Evolutionary conservation across 306 rosid genomes (phyloP), one percentile per base, ranked within the genome.

Genomic region (Casuarina glauca): DNA sequence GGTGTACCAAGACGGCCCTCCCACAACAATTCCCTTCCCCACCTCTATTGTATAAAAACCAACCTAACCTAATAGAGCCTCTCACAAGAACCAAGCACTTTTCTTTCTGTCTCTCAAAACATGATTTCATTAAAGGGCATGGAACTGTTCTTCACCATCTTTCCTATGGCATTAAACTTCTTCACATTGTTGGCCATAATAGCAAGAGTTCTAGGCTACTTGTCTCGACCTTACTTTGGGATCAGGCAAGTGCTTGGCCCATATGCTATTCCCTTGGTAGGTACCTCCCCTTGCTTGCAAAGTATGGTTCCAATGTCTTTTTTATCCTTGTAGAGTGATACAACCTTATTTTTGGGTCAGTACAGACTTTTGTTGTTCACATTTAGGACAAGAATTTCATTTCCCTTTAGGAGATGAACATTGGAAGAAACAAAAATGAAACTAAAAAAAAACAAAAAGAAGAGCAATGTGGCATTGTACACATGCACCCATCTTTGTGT

Each of bases 161-260:
- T 64, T 38, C 9, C 88, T 68, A 17, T 63, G 41, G 69, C 70
- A 4, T 83, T 93, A 17, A 39, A 78, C 72, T 51, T 80, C 26
- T 80, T 86, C 73, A 89, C 91, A 13, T 17, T 80, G 74, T 8
- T 86, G 79, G 85, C 83, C 16, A n/a, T 89, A 16, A 26, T 85
- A n/a, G 89, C 68, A 19, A 93, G 93, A 13, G 48, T 86, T 0
- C 36, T 85, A 84, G 83, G 54, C 0, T 95, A 95, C 74, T 78
- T 91, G 4, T 93, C 87, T 76, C 80, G 82, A 55, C 99, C 97
- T 0, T 89, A 86, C 78, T 91, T 97, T 97, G 90, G 90, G 0
- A 93, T 93, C 1, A 89, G 97, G 86, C 86, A 80, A 82, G 88
- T 95, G 38, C 99, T 97, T 42, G 97, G 97, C 53, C 99, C 99